A percentile compares a stretch with the other conserved stretches of the same genome.
Conservation (phyloP, 345 rosid species). For the Euphorbia tirucalli region DNA sequence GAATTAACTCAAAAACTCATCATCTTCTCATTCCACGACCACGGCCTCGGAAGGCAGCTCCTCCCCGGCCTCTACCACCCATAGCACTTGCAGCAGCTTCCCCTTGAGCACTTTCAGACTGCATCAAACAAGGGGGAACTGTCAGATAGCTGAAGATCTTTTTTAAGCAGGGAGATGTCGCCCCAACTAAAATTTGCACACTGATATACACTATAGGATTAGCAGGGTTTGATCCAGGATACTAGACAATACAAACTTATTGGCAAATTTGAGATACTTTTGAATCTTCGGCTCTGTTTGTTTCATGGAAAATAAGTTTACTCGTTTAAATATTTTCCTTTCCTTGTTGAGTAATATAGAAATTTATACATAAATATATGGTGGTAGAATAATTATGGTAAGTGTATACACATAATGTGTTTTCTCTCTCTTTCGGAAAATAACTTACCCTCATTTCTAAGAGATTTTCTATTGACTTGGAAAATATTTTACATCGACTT, state of each 20-base stretch:
- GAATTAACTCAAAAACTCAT: slow-evolving; percentile 31
- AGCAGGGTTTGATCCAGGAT: not conserved
- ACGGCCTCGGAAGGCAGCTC: slow-evolving; percentile 72
- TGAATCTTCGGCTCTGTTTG: too few relatives aligned
- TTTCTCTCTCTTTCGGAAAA: too few relatives aligned
- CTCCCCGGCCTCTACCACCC: slow-evolving; percentile 87
- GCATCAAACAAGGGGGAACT: slow-evolving; percentile 22
- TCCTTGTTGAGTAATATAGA: too few relatives aligned
- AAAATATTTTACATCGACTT: too few relatives aligned
- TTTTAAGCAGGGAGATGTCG: not conserved
- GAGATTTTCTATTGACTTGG: too few relatives aligned
- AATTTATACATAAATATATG: too few relatives aligned
- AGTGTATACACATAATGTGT: too few relatives aligned
- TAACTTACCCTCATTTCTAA: too few relatives aligned
- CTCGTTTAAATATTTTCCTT: too few relatives aligned
- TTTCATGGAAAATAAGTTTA: too few relatives aligned
- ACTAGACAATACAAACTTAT: not conserved
- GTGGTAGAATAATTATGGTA: too few relatives aligned
- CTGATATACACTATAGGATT: not conserved
- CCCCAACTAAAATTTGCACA: not conserved
- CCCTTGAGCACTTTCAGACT: slow-evolving; percentile 99
- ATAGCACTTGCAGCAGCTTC: slow-evolving; percentile 87
- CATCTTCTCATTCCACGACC: slow-evolving; percentile 99
- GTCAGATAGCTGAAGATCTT: not conserved
- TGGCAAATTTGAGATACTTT: not conserved